Conservation (phyloP, 2,329 filamentous ascomycete species). For the Colletotrichum phormii region DNA sequence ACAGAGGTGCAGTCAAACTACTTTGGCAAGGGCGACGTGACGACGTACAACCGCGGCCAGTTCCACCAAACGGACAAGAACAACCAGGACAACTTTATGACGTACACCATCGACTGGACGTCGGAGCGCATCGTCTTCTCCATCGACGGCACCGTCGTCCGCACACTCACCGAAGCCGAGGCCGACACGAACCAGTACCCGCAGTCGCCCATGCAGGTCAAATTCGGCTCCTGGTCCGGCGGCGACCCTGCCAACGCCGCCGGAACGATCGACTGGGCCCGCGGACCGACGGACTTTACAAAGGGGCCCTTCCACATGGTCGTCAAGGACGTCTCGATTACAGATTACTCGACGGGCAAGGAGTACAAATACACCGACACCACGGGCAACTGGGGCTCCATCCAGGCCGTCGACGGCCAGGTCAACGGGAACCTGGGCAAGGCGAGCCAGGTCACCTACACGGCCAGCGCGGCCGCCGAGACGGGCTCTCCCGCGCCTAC, state of each 20-base stretch:
- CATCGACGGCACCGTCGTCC: conserved; percentile 81
- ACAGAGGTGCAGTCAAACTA: conserved; percentile 94
- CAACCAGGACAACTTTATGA: conserved; percentile 83
- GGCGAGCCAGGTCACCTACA: conserved; percentile 62
- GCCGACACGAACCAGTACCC: conserved; percentile 84
- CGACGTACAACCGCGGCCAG: conserved; percentile 86
- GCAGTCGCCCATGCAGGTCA: conserved; percentile 95
- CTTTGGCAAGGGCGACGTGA: conserved; percentile 92
- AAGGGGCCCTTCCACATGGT: conserved; percentile 88
- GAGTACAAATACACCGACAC: conserved; percentile 85
- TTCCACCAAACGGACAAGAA: conserved; percentile 74
- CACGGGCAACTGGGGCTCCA: conserved; percentile 84
- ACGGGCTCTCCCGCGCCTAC: conserved; percentile 71
- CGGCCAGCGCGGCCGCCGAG: conserved; percentile 70
- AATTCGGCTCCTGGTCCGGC: conserved; percentile 91
- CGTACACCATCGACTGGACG: conserved; percentile 94
- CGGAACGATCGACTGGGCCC: conserved; percentile 92
- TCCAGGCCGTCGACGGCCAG: conserved; percentile 81
- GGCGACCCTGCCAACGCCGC: conserved; percentile 83
- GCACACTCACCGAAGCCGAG: conserved; percentile 77
- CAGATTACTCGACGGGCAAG: conserved; percentile 93
- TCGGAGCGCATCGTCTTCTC: conserved; percentile 86
- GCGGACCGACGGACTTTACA: conserved; percentile 85
- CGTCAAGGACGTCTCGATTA: conserved; percentile 79
- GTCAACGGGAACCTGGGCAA: conserved; percentile 76